Evolutionary conservation across 345 rosid genomes (phyloP), one percentile per base, ranked within the genome.

Genomic region (Firmiana major): DNA sequence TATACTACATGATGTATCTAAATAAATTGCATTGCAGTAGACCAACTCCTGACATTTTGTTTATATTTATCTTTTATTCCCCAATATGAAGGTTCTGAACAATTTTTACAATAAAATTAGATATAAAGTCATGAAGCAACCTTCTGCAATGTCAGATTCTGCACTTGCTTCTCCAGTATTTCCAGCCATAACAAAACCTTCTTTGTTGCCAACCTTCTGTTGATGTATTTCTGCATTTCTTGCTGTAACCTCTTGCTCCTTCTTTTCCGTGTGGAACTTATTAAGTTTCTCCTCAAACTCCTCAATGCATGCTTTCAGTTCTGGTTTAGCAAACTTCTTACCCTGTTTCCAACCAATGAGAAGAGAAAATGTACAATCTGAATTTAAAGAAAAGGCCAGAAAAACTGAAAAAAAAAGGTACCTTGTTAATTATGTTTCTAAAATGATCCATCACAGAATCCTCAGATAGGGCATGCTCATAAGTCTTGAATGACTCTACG

Each of bases 241-340:
- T 70, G 97, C 92, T 10, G 98, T 93, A 68, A 78, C 90, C 83
- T 92, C 99, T 84, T 93, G 99, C 80, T 93, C 98, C 89, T 93
- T 93, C 94, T 87, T 93, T 82, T 93, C 98, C 79, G 79, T 48
- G 82, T 92, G 94, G 87, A 91, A 90, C 86, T 91, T 93, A 75
- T 86, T 87, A 68, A 96, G 85, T 87, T 96, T 96, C 86, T 96
- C 98, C 81, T 93, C 99, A 77, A 96, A 96, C 81, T 96, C 99
- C 81, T 96, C 99, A 3, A 93, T 90, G 87, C 92, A 90, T 15
- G 82, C 83, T 86, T 91, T 96, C 10, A 96, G 84, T 81, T 96
- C 99, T 79, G 98, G 97, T 84, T 92, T 96, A 26, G 97, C 95
- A 78, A 96, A 96, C 85, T 96, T 96, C 88, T 93, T 96, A 12